Base-by-base conservation (phyloP, 805 yeast species). In the Lachancea lanzarotensis region DNA sequence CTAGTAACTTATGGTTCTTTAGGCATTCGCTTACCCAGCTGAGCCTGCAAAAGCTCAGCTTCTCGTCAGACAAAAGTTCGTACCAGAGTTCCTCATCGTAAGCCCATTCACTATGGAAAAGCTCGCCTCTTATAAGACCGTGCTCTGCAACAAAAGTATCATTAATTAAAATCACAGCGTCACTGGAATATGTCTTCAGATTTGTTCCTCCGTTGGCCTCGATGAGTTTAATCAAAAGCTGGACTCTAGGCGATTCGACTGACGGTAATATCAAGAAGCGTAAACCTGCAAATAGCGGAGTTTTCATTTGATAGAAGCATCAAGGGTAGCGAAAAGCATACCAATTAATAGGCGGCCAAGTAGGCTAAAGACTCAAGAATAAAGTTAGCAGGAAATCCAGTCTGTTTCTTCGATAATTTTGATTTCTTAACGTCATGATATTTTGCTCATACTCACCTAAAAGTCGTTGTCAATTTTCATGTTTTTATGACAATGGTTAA, bases 31-130 rank as follows among this genome's bases (percentile, higher is more conserved):
- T 49, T 10, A 61, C 40, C 35, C 36, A 35, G 20, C 52, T 47
- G 6, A 48, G 47, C 25, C 43, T 46, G 10, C 53, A 40, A 29
- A 57, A 54, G 11, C 31, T 22, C 10, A 55, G 34, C 3, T 46
- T 32, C 13, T 32, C 34, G 15, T 19, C 13, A 10, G 42, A 15
- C 16, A 32, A 11, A 8, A 48, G 29, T 10, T 44, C 37, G 4
- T 42, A 34, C 47, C 52, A 47, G 1, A 52, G 33, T 2, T 13
- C 22, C 11, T 45, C 43, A 10, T 42, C 37, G 43, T 52, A 35
- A 13, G 50, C 45, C 40, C 55, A 50, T 42, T 63, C 65, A 25
- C 50, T 53, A 20, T 43, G 35, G 29, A 63, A 59, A 11, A 60
- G 35, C 18, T 53, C 52, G 9, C 37, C 22, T 19, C 51, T 43